Conservation (phyloP, 2,329 filamentous ascomycete species). For the Penicillium verrucosum region DNA sequence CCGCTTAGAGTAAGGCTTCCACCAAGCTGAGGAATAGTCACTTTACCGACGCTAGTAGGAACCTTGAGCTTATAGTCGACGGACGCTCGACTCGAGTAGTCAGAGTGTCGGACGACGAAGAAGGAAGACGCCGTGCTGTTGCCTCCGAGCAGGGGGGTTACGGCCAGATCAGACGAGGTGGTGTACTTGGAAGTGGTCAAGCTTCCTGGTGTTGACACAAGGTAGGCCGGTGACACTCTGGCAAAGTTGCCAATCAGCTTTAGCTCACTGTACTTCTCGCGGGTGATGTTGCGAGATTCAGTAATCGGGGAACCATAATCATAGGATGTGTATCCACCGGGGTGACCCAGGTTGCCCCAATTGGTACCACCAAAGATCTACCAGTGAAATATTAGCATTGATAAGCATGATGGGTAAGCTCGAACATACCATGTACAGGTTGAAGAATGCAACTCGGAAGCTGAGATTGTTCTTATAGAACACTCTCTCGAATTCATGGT, state of each 20-base stretch:
- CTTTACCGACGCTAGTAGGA: constrained; percentile 37
- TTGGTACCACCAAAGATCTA: constrained; percentile 74
- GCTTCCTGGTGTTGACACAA: constrained; percentile 57
- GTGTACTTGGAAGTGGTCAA: constrained; percentile 42
- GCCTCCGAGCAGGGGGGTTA: constrained; percentile 58
- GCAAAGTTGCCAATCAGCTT: constrained; percentile 75
- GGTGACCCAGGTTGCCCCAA: constrained; percentile 74
- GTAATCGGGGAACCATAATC: constrained; percentile 63
- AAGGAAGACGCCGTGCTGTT: constrained; percentile 50
- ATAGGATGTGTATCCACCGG: constrained; percentile 62
- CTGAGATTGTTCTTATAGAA: constrained; percentile 75
- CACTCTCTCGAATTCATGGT: constrained; percentile 71
- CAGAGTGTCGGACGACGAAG: constrained; percentile 64
- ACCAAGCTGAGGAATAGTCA: constrained; percentile 43
- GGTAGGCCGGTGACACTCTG: constrained; percentile 67
- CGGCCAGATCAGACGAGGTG: constrained; percentile 54
- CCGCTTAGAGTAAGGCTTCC: constrained; percentile 39
- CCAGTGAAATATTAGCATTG: background rate
- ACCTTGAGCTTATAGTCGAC: constrained; percentile 64
- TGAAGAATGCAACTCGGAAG: constrained; percentile 65
- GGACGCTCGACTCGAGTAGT: constrained; percentile 58
- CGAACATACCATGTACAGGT: constrained; percentile 66
- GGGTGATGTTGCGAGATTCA: constrained; percentile 64
- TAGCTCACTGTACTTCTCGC: constrained; percentile 76
- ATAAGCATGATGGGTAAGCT: accelerated